Conservation (phyloP, 768 basidiomycete genomes). For the Gymnopilus dilepis region DNA sequence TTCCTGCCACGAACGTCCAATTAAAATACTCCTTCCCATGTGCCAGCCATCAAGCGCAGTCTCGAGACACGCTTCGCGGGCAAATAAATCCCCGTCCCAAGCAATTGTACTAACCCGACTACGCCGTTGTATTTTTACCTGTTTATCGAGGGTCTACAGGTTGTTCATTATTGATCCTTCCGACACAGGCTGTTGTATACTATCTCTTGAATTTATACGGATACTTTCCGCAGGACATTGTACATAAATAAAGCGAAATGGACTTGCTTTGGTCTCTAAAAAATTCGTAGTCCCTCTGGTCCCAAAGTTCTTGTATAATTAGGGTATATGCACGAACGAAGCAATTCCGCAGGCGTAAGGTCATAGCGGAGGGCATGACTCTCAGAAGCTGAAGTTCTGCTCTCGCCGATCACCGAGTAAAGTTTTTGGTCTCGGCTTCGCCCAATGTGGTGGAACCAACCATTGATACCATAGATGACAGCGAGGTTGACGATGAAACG, state of each 20-base stretch:
- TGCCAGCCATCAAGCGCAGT: constrained; percentile 63
- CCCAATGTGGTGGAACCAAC: constrained; percentile 26
- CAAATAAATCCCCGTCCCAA: constrained; percentile 14
- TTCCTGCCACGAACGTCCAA: constrained; percentile 1
- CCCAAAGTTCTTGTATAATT: not conserved
- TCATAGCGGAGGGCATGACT: not conserved
- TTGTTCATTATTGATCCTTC: not conserved
- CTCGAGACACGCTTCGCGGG: constrained; percentile 42
- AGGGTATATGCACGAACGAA: not conserved
- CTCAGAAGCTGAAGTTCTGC: not conserved
- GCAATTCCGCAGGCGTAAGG: not conserved
- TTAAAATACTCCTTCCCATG: not conserved
- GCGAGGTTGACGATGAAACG: constrained; percentile 38
- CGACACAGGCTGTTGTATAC: not conserved
- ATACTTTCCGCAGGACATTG: not conserved
- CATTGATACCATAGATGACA: constrained; percentile 33
- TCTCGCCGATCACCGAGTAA: constrained; percentile 16
- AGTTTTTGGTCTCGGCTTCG: constrained; percentile 29
- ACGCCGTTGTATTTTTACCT: constrained; percentile 13
- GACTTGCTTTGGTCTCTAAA: not conserved
- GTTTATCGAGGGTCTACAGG: not conserved
- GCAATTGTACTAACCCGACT: constrained; percentile 5
- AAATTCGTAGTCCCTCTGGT: not conserved
- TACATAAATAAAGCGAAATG: not conserved
- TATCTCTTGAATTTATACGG: not conserved